Conservation (phyloP, 2,329 filamentous ascomycete genomes). For the Claviceps spartinae region DNA sequence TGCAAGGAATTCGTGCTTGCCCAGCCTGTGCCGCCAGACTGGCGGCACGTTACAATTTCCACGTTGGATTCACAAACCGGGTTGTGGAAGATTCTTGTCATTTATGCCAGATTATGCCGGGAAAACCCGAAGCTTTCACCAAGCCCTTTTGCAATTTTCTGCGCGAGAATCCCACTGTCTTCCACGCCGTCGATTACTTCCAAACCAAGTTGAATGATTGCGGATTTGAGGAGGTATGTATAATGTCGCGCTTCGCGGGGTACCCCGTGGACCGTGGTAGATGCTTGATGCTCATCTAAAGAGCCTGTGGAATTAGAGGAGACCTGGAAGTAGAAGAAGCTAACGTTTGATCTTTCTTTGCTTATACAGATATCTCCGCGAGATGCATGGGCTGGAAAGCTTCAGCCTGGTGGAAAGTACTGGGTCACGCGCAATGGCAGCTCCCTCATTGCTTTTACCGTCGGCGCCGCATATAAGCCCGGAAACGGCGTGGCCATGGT, state of each 20-base stretch:
- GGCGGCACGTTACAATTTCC: slow-evolving; percentile 5
- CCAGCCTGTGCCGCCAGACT: slow-evolving; percentile 25
- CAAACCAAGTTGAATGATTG: slow-evolving; percentile 54
- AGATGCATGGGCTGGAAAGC: slow-evolving; percentile 58
- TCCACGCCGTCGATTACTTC: slow-evolving; percentile 76
- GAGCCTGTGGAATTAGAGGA: too few relatives aligned
- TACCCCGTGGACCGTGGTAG: too few relatives aligned
- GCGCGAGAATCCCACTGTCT: slow-evolving; percentile 81
- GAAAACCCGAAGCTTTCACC: slow-evolving; percentile 53
- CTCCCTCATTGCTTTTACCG: slow-evolving; percentile 70
- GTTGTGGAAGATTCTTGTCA: slow-evolving; percentile 16
- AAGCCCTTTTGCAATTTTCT: slow-evolving; percentile 81
- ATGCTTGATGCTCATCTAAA: too few relatives aligned
- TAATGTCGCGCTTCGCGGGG: slow-evolving; percentile 7
- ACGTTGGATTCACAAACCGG: too few relatives aligned
- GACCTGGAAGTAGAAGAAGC: not conserved
- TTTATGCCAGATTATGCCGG: slow-evolving; percentile 24
- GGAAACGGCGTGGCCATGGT: slow-evolving; percentile 83
- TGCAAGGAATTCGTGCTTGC: slow-evolving; percentile 23
- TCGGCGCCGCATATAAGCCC: slow-evolving; percentile 67
- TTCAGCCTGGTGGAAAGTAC: slow-evolving; percentile 77
- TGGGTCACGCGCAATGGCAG: slow-evolving; percentile 76
- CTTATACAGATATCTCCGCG: slow-evolving; percentile 54
- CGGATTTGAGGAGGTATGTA: slow-evolving; percentile 55
- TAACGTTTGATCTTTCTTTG: not conserved